Base-by-base conservation (phyloP, 257 asterid genomes). In the Pogostemon cablin region DNA sequence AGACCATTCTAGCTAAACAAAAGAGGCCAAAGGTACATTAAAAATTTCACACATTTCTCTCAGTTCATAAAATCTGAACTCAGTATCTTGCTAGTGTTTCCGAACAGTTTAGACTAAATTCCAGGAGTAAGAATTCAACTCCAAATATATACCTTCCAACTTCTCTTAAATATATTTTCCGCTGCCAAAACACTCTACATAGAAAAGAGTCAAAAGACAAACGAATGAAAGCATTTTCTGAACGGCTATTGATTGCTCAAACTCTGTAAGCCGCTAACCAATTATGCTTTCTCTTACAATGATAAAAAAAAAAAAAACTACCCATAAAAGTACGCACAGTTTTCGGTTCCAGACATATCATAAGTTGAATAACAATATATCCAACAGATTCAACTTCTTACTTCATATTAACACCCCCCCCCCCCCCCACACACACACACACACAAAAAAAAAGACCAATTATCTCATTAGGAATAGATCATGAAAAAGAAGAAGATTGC, bases 51-150 rank as follows among this genome's bases (percentile, higher is more conserved):
- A 25, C 32, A 25, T 49, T 46, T 62, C 69, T 49, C 46, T 66
- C 71, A 49, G 35, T 72, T 39, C 53, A 65, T 12, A 38, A 65
- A 63, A 32, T 42, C 48, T 34, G 7, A 12, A 64, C 42, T 11
- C 52, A 8, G 12, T 62, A 17, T 72, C 43, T 63, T 7, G 40
- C 54, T 9, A 6, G 62, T 42, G 61, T 32, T 35, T 46, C 9
- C 12, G 20, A 48, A 55, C 8, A n/a, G 44, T 62, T 65, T 47
- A 54, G 57, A 69, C 50, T 39, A 57, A 63, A 34, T 60, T 65
- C 68, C 73, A 10, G 53, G 48, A 12, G 65, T 56, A 62, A 68
- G 40, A 56, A 57, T 64, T 10, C 73, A 47, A 62, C 65, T 61
- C 49, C 11, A 52, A 64, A 38, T 11, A 2, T 4, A 46, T 2